Percentiles rank a stretch among this genome's conserved stretches.
phyloP scores from a whole-genome alignment of 139 green algal species.

The Coelastrella sp. region DNA sequence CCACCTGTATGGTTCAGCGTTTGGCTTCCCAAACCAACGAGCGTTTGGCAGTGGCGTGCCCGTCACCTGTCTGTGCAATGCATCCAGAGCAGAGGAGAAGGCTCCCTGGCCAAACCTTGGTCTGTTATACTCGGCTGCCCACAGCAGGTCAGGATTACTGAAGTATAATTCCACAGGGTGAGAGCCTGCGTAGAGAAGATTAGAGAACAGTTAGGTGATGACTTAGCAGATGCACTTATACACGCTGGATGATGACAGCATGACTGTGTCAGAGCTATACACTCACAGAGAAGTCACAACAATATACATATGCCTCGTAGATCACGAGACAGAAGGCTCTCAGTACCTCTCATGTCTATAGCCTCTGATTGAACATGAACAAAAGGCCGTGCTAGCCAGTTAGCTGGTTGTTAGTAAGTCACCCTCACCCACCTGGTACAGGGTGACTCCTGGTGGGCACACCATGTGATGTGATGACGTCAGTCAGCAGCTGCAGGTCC shows the following conservation, averaged over 20 bases:
- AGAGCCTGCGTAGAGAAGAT: slow-evolving; percentile 2
- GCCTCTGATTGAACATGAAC: too few relatives aligned
- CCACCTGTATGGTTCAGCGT: slow-evolving; percentile 69
- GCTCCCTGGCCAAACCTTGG: slow-evolving; percentile 79
- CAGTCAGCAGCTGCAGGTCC: slow-evolving; percentile 78
- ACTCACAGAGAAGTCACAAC: too few relatives aligned
- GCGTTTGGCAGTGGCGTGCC: slow-evolving; percentile 32
- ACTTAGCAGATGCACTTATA: neutral
- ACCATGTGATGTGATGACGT: slow-evolving; percentile 64
- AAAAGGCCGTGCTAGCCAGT: neutral
- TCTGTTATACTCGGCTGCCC: slow-evolving; percentile 72
- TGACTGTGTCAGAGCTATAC: too few relatives aligned
- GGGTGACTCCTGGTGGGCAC: slow-evolving; percentile 44
- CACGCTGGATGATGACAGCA: too few relatives aligned
- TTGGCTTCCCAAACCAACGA: slow-evolving; percentile 77
- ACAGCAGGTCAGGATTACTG: slow-evolving; percentile 76
- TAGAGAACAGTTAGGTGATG: neutral
- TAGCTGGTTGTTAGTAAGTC: neutral
- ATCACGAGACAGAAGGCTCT: too few relatives aligned
- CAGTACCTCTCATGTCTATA: too few relatives aligned
- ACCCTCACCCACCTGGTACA: slow-evolving; percentile 20
- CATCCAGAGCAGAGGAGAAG: slow-evolving; percentile 70
- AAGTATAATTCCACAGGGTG: slow-evolving; percentile 53
- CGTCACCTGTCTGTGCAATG: slow-evolving; percentile 63
- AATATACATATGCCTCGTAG: too few relatives aligned